Base-by-base conservation (phyloP, 495 filamentous ascomycete species). In the Amphirosellinia nigrospora region DNA sequence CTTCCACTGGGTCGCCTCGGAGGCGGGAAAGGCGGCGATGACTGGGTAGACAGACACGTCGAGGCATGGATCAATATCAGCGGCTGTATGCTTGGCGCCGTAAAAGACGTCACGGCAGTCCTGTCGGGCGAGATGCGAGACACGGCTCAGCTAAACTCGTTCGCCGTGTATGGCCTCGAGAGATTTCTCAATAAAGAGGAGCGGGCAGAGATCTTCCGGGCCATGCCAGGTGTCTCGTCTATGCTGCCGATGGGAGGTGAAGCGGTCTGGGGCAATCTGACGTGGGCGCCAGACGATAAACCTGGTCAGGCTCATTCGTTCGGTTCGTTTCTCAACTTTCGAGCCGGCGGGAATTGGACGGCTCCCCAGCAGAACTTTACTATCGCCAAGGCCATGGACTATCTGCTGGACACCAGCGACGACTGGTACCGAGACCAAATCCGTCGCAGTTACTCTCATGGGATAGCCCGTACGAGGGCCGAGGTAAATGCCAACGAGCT, bases 31-130 rank as follows among this genome's bases (percentile, higher is more conserved):
- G 94, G 94, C 8, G 96, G 96, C 6, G 86, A 89, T 16, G 86
- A 88, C 71, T 99, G 96, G 96, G 96, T 98, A 1, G 94, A 99
- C 50, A 86, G 84, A 28, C 87, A 97, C 77, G 88, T 99, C 60
- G 96, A 96, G 69, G 90, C 92, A 26, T 98, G 96, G 93, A 94
- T 99, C 80, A 99, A 99, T 77, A 94, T 99, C 78, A 94, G 92
- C 70, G 96, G 96, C 21, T 98, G 94, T 78, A 97, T 99, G 95
- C 89, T 99, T 9, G 96, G 96, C 21, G 95, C 96, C 2, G 86
- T 93, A 64, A 99, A 99, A 84, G 94, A 93, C 55, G 80, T 98
- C 28, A 92, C 96, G 1, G 96, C 96, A 10, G 88, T 98, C 8
- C 86, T 98, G 0, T 97, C 94, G 0, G 96, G 96, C 38, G 96